A percentile compares a stretch with the other conserved stretches of the same genome.
Conservation (phyloP, 345 rosid species). For the Gossypium australe region DNA sequence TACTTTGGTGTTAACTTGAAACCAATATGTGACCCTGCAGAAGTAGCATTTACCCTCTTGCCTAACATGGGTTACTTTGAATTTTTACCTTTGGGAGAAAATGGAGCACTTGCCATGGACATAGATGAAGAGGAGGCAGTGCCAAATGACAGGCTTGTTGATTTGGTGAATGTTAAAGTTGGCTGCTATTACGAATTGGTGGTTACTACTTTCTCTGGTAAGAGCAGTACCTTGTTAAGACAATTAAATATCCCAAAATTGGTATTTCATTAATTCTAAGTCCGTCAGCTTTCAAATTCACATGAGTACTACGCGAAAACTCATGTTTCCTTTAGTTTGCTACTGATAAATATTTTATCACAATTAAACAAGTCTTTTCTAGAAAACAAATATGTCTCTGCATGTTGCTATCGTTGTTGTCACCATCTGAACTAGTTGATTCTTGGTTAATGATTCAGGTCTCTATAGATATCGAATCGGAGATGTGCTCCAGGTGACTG, state of each 20-base stretch:
- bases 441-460: background rate
- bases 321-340: background rate
- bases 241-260: background rate
- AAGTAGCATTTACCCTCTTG: conserved; percentile 53
- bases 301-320: background rate
- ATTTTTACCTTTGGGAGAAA: conserved; percentile 53
- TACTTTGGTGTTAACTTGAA: conserved; percentile 65
- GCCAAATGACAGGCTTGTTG: conserved; percentile 39
- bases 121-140: conserved; percentile 41
- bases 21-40: conserved; percentile 51
- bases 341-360: background rate
- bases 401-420: background rate
- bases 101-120: conserved; percentile 32
- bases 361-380: background rate
- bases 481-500: conserved; percentile 29
- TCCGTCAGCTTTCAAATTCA: background rate
- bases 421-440: background rate
- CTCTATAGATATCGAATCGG: background rate
- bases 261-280: background rate
- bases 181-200: conserved; percentile 60
- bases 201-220: conserved; percentile 63
- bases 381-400: background rate
- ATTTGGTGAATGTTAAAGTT: conserved; percentile 41
- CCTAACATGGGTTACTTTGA: conserved; percentile 66
- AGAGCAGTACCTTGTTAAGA: background rate